Conservation (phyloP, 768 basidiomycete species). For the Psilocybe cyanescens region DNA sequence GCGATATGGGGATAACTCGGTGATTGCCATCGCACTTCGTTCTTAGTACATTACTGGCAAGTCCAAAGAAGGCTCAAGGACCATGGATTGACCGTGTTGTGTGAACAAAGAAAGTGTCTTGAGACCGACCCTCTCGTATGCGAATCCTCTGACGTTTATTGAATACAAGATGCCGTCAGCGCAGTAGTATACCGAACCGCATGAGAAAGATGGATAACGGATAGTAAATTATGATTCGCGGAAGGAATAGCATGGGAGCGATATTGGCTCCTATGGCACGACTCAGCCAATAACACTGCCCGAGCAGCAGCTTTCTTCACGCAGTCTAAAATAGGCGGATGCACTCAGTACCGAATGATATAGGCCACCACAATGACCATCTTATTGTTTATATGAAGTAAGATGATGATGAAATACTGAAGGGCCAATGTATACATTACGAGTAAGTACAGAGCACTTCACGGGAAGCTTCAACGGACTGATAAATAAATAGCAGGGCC, state of each 20-base stretch:
- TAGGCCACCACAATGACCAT: no score
- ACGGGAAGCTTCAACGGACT: no score
- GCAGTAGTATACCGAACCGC: neutral
- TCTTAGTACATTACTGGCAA: neutral
- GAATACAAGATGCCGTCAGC: neutral
- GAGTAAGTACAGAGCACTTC: no score
- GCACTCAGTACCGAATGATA: no score
- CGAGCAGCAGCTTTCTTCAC: neutral
- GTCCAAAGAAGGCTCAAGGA: neutral
- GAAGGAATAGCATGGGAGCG: slow-evolving; percentile 1
- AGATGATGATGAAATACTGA: no score
- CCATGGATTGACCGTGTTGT: neutral
- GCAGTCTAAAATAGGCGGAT: neutral
- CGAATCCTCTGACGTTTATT: neutral
- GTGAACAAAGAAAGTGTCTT: no score
- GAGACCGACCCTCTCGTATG: no score
- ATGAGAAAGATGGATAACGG: neutral
- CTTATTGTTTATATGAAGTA: no score
- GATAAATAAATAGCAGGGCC: no score
- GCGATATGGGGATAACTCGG: neutral
- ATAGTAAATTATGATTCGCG: neutral
- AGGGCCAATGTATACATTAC: no score
- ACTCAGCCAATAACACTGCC: neutral
- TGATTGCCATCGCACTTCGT: neutral
- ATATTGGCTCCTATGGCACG: neutral